A percentile compares a stretch with the other conserved stretches of the same genome.
These are phyloP conservation scores for Debaryomyces nepalensis DNA, from an alignment of 1,139 yeast genomes.

Conservation along the genomic window DNA sequence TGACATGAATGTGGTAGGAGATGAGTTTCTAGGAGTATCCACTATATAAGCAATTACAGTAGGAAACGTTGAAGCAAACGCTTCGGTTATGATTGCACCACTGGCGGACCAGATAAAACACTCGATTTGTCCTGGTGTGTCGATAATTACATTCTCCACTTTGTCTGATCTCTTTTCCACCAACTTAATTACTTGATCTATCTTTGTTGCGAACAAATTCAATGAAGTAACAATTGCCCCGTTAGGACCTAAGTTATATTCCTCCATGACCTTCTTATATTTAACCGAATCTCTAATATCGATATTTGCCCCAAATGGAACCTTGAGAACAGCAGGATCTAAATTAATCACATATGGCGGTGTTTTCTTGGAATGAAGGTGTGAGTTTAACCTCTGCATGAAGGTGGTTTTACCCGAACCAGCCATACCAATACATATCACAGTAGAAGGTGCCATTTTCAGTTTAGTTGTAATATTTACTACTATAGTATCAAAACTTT, in stretches of 20 bases:
- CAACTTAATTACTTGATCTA: constrained; percentile 88
- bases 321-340: constrained; percentile 93
- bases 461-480: background rate
- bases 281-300: constrained; percentile 97
- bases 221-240: constrained; percentile 97
- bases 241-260: constrained; percentile 91
- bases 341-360: constrained; percentile 90
- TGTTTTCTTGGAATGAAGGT: constrained; percentile 70
- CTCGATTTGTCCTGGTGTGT: constrained; percentile 98
- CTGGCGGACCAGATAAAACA: constrained; percentile 98
- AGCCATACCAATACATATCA: constrained; percentile 95
- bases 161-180: constrained; percentile 78
- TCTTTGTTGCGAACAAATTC: constrained; percentile 90
- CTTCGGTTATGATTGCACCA: constrained; percentile 94
- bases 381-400: constrained; percentile 92
- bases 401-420: constrained; percentile 98
- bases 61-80: constrained; percentile 94
- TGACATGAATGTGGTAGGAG: constrained; percentile 96
- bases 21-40: constrained; percentile 92
- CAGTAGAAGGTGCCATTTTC: constrained; percentile 62
- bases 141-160: constrained; percentile 77
- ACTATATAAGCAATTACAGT: constrained; percentile 94
- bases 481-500: constrained; percentile 2
- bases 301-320: constrained; percentile 92
- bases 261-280: constrained; percentile 94